Base-by-base conservation (phyloP, 106 monocot species). In the Allium cepa region DNA sequence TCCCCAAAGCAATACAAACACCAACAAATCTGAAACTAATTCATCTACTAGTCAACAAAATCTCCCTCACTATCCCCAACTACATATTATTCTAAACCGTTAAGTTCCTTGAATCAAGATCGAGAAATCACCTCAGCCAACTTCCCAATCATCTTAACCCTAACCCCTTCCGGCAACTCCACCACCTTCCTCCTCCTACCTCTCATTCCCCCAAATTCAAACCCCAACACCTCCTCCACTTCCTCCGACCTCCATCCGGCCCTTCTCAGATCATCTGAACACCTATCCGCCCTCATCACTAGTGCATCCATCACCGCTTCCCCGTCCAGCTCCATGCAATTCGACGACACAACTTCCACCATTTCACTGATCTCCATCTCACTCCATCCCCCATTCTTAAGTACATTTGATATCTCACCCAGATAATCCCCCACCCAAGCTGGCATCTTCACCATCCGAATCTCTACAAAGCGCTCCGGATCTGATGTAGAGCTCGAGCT, bases 171-270 rank as follows among this genome's bases (percentile, higher is more conserved):
- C 69, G 83, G 70, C 47, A 84, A 51, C 17, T 69, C 59, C 46
- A 76, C 57, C 9, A 26, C 17, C 36, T 18, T 14, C 47, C 68
- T 71, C 59, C 22, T 26, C 64, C 70, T 57, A 59, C 51, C 26
- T 11, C 26, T 53, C 72, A 17, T 26, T 13, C 11, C 50, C 17
- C 74, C 62, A 50, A 77, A 74, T 4, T 55, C 73, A 27, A 77
- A 51, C 12, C 74, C 50, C 1, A 80, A 47, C 48, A 69, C 76
- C 9, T 84, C 84, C 9, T 67, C 59, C 10, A 84, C 63, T 50
- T 84, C 84, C 26, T 84, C 84, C 14, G 80, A 47, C 71, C 73
- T 80, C 84, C 84, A 84, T 36, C 84, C 84, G 3, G 84, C 84
- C 3, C 71, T 69, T 10, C 62, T 56, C 46, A 84, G 76, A 47